Evolutionary conservation across 208 protist species (phyloP), one percentile per base, ranked within the genome.

Genomic region (Lotmaria passim): DNA sequence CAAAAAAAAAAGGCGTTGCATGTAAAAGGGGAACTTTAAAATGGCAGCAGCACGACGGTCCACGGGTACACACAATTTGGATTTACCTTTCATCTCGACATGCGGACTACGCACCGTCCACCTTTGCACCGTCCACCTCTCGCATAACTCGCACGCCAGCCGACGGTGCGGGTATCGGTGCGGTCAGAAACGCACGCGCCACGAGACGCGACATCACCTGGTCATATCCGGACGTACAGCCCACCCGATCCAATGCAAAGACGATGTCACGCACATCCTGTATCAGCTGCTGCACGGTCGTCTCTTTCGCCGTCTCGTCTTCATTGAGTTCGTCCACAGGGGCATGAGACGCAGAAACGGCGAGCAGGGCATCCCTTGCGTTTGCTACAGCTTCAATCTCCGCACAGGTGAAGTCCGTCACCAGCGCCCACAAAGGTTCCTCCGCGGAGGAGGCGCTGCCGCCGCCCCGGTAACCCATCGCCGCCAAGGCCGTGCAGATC

Each of bases 191-290:
- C 4, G 53, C 67, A 14, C 72, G 24, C 26, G 62, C 33, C 48
- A 93, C 88, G 15, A 96, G 60, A 14, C 62, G 48, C 15, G 48
- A 26, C 91, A 96, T 96, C 38, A 96, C 52, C 28, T n/a, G 19
- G 47, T 92, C 79, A 68, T 91, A 96, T 7, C 63, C 55, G 14
- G 15, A n/a, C 5, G 11, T 33, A 21, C 74, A 79, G 23, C 76
- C 62, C 14, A 85, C 86, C 41, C 83, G 81, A 53, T 93, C 84
- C 12, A 92, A 52, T 8, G 91, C 87, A 79, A 94, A 96, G 63
- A 73, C 65, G 55, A 96, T 69, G 59, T 91, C 75, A 1, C 85
- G 79, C 59, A 86, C 61, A 36, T 89, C 75, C 14, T 41, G 38
- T 48, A 48, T 46, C 17, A 50, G 26, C 47, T 34, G 39, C 24